Evolutionary conservation across 306 rosid species (phyloP), one percentile per base, ranked within the genome.

Genomic region (Pterocarpus macrocarpus): DNA sequence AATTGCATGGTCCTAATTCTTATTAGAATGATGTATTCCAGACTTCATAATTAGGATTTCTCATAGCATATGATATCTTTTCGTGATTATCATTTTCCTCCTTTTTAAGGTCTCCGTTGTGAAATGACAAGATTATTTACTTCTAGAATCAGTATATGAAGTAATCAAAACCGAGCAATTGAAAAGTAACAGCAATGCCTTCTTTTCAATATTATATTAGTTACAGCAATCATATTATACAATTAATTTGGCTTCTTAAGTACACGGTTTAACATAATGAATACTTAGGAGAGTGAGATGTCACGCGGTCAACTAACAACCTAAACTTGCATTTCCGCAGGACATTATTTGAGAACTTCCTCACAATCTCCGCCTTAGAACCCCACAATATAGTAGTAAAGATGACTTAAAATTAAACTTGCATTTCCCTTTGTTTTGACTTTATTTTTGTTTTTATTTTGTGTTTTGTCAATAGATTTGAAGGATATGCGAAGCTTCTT

Each of bases 401-500:
- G 30, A 44, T 34, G 64, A 70, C 47, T 22, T 35, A 2, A 34
- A 69, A 57, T 39, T 8, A 22, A 70, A 71, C 59, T 50, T 5
- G 22, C 30, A 62, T 80, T 14, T 52, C 28, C 9, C 58, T 5
- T 72, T 33, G 8, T 55, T 58, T 59, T 74, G 61, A 44, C 50
- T 38, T 64, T 59, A 8, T 35, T 59, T 52, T 43, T 45, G 10
- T 56, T 68, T 30, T 5, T 3, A 10, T 14, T 8, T 12, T n/a
- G 2, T 56, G 45, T 33, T 13, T 8, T 63, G 41, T 30, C 74
- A 43, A 56, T 16, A 33, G 41, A 61, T 63, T 55, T 13, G 84
- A 64, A 71, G 38, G 15, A 65, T 58, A 47, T 9, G 53, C 39
- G 76, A 83, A 56, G 53, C 57, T 69, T 81, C 80, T 38, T 73